Conservation (phyloP, 2,329 filamentous ascomycete genomes). For the Phyllosticta citribraziliensis region DNA sequence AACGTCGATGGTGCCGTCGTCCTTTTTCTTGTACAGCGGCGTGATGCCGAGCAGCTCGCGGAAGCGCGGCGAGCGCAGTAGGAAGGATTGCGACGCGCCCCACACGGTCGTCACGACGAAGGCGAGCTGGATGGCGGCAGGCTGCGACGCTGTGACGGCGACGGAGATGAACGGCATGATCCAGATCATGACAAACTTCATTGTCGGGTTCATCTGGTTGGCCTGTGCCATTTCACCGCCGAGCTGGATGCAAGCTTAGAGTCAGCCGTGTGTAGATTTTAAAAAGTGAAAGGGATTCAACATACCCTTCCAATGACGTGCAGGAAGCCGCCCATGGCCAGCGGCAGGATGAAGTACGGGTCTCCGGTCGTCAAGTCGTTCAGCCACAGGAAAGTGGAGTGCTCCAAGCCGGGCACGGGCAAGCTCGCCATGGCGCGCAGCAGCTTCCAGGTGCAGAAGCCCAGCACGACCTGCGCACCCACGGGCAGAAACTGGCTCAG, state of each 20-base stretch:
- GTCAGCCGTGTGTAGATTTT: background rate
- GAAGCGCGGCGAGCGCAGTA: conserved; percentile 29
- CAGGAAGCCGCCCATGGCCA: conserved; percentile 47
- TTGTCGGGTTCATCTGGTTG: conserved; percentile 21
- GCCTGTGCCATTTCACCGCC: conserved; percentile 41
- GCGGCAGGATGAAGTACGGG: conserved; percentile 67
- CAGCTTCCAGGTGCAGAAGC: conserved; percentile 71
- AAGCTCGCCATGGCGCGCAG: conserved; percentile 63
- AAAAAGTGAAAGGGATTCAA: conserved; percentile 8
- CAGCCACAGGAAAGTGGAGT: conserved; percentile 68
- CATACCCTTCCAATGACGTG: conserved; percentile 50
- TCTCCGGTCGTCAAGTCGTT: conserved; percentile 65
- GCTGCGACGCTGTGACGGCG: conserved; percentile 44
- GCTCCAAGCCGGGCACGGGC: conserved; percentile 70
- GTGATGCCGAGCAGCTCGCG: conserved; percentile 29
- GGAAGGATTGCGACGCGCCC: conserved; percentile 29
- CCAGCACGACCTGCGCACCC: conserved; percentile 56
- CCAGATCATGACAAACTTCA: conserved; percentile 31
- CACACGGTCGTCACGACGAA: conserved; percentile 42
- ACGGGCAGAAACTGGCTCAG: conserved; percentile 45
- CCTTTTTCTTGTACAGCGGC: conserved; percentile 16
- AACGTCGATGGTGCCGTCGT: background rate
- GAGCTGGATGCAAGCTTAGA: conserved; percentile 18
- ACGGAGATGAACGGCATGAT: conserved; percentile 45
- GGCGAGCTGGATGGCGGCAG: conserved; percentile 52